Conservation (phyloP, 805 yeast species). For the Candida oleophila region DNA sequence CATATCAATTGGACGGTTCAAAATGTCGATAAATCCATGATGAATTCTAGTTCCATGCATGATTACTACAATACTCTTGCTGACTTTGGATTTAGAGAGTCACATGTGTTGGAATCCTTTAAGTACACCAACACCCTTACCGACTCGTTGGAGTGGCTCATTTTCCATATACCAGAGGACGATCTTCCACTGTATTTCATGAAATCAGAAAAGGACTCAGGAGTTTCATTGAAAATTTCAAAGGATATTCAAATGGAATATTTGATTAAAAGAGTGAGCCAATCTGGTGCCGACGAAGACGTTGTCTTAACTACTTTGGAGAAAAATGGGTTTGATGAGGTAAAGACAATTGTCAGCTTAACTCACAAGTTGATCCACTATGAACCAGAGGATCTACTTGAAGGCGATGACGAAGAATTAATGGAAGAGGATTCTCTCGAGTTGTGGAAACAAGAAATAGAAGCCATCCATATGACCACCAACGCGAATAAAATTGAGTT, state of each 20-base stretch:
- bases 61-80: conserved; percentile 9
- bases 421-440: conserved; percentile 17
- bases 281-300: conserved; percentile 70
- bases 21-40: conserved; percentile 3
- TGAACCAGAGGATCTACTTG: conserved; percentile 8
- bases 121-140: conserved; percentile 50
- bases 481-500: conserved; percentile 20
- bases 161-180: conserved; percentile 91
- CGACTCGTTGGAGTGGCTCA: conserved; percentile 68
- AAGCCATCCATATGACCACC: conserved; percentile 62
- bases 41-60: background rate
- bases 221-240: conserved; percentile 56
- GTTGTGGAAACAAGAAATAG: conserved; percentile 75
- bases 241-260: conserved; percentile 56
- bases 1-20: conserved; percentile 54
- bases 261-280: conserved; percentile 53
- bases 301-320: conserved; percentile 54
- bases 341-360: conserved; percentile 48
- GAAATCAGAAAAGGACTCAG: conserved; percentile 56
- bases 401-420: conserved; percentile 5
- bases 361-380: conserved; percentile 37
- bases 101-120: conserved; percentile 73
- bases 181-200: conserved; percentile 74
- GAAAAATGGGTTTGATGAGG: conserved; percentile 43
- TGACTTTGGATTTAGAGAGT: conserved; percentile 61